Evolutionary conservation across 1,139 yeast species (phyloP), one percentile per base, ranked within the genome.

Genomic region (Taphrina wiesneri): DNA sequence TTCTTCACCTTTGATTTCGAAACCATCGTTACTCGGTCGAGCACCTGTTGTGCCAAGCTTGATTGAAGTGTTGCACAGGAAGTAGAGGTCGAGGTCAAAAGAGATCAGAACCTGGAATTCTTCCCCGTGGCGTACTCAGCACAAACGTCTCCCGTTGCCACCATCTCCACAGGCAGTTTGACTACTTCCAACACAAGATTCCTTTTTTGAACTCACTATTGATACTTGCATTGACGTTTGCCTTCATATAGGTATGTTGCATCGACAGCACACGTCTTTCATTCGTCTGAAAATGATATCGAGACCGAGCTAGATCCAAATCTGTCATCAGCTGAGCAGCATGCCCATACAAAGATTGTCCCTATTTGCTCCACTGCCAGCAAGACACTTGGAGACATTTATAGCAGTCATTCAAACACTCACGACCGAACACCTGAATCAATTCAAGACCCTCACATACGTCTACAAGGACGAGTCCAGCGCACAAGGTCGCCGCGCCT

Each of bases 301-400:
- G n/a, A n/a, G n/a, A n/a, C n/a, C n/a, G n/a, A n/a, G n/a, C n/a
- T n/a, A n/a, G n/a, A n/a, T n/a, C n/a, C n/a, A n/a, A n/a, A n/a
- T n/a, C n/a, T n/a, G n/a, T n/a, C n/a, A n/a, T n/a, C n/a, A n/a
- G n/a, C n/a, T n/a, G n/a, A n/a, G n/a, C n/a, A n/a, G n/a, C 7
- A 60, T 60, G 64, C 64, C 64, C n/a, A 30, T 43, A 9, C 64
- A 60, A 43, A 34, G 47, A 26, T 52, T 60, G 21, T 60, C 64
- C 6, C 21, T 60, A 5, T 60, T 60, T 13, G 64, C 51, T 28
- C 52, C 64, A 23, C 17, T 60, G 25, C 56, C 56, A 2, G 26
- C 57, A 3, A 41, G 64, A 23, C 36, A 49, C 39, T 45, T 60
- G 28, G 64, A 60, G 30, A 30, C 49, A 3, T 39, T 60, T 23